Percentiles rank a stretch among this genome's conserved stretches.
These are phyloP conservation scores for Coemansia sp. DNA, from an alignment of 192 early-diverging fungal species.

Conservation along the genomic window DNA sequence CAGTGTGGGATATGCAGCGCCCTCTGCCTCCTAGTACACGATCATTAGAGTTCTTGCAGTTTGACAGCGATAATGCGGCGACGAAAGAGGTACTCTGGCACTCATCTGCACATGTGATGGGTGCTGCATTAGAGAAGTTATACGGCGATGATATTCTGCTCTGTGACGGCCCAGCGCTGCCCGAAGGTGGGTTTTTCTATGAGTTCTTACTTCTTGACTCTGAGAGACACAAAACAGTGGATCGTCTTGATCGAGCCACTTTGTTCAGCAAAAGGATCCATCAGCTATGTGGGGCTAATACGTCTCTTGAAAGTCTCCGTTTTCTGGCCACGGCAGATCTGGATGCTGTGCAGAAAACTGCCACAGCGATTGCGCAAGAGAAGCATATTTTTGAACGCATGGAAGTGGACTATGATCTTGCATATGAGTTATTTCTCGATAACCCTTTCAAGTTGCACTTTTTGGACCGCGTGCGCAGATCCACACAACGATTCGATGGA, in stretches of 20 bases:
- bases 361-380: conserved; percentile 54
- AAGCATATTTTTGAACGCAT: conserved; percentile 66
- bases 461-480: conserved; percentile 36
- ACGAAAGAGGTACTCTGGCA: conserved; percentile 62
- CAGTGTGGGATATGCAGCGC: conserved; percentile 56
- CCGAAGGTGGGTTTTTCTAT: conserved; percentile 78
- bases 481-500: neutral
- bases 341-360: conserved; percentile 52
- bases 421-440: conserved; percentile 63
- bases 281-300: conserved; percentile 18
- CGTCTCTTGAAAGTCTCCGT: conserved; percentile 19
- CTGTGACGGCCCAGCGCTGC: conserved; percentile 68
- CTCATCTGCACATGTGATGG: conserved; percentile 70
- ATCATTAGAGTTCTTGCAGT: conserved; percentile 46
- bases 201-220: conserved; percentile 62
- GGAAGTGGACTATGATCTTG: conserved; percentile 59
- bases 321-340: conserved; percentile 58
- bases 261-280: conserved; percentile 27
- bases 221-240: neutral
- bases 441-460: conserved; percentile 77
- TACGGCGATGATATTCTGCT: conserved; percentile 69
- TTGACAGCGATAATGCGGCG: conserved; percentile 37
- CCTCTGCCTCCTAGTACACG: conserved; percentile 37
- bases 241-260: conserved; percentile 14
- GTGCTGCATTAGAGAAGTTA: conserved; percentile 66